Evolutionary conservation across 2,329 filamentous ascomycete genomes (phyloP).

Genomic region (Dactylellina leptospora): DNA sequence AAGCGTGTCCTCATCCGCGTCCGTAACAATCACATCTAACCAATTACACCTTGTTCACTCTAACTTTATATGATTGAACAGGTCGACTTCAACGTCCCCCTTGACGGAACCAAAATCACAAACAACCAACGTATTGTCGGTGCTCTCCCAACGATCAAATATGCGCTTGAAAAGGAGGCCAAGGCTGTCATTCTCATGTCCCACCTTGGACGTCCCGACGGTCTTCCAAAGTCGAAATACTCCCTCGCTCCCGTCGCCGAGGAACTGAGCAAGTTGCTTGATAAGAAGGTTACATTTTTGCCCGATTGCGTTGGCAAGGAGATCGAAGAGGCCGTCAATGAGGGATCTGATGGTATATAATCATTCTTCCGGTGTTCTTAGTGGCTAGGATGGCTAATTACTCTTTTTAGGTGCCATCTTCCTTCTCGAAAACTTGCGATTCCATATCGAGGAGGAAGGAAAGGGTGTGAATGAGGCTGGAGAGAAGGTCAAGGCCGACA

Average conservation of each 20-base stretch:
- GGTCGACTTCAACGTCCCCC: slow-evolving; percentile 99
- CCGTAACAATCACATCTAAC: slow-evolving; percentile 64
- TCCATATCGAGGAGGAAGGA: slow-evolving; percentile 98
- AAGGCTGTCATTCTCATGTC: slow-evolving; percentile 97
- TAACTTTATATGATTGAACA: neutral
- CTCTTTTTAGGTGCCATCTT: slow-evolving; percentile 72
- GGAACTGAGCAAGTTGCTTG: slow-evolving; percentile 88
- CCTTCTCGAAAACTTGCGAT: slow-evolving; percentile 95
- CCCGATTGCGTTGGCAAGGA: slow-evolving; percentile 89
- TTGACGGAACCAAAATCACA: slow-evolving; percentile 84
- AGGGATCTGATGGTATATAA: slow-evolving; percentile 70
- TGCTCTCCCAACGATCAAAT: slow-evolving; percentile 92
- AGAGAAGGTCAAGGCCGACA: slow-evolving; percentile 98
- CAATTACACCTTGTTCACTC: too few species aligned
- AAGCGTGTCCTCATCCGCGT: slow-evolving; percentile 98
- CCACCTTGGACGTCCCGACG: slow-evolving; percentile 94
- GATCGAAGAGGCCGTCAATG: slow-evolving; percentile 88
- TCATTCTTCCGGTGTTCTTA: neutral
- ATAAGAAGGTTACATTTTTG: slow-evolving; percentile 84
- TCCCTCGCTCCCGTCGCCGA: slow-evolving; percentile 89
- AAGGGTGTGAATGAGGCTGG: slow-evolving; percentile 84
- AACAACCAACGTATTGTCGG: slow-evolving; percentile 99
- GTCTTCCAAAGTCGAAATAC: slow-evolving; percentile 89
- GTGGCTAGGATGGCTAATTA: neutral
- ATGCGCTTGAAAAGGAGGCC: slow-evolving; percentile 87